Conservation (phyloP, 805 yeast genomes). For the Ogataea ganodermae region DNA sequence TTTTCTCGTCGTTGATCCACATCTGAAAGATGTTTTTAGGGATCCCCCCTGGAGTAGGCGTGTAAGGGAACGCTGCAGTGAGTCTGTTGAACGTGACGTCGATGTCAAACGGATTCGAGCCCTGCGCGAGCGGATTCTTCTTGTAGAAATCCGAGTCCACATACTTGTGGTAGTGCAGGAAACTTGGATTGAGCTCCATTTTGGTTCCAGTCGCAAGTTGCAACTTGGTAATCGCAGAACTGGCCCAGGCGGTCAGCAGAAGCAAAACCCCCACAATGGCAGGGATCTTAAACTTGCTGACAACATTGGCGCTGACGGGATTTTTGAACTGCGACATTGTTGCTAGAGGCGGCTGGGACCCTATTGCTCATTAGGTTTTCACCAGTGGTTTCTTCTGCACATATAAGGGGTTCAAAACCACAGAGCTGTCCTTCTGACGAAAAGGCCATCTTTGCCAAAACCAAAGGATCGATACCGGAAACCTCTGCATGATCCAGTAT, state of each 20-base stretch:
- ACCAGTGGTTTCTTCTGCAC: not conserved
- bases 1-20: conserved; percentile 21
- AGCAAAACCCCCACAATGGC: not conserved
- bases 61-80: conserved; percentile 18
- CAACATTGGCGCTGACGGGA: not conserved
- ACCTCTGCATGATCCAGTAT: not conserved
- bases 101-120: conserved; percentile 33
- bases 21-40: conserved; percentile 23
- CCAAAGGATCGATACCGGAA: not conserved
- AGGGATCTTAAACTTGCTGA: not conserved
- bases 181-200: conserved; percentile 6
- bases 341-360: not conserved
- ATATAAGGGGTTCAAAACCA: not conserved
- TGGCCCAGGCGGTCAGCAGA: conserved; percentile 3
- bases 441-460: too few species aligned
- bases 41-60: conserved; percentile 15
- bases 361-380: too few species aligned
- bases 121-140: conserved; percentile 35
- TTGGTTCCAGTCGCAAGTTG: not conserved
- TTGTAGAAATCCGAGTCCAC: conserved; percentile 34
- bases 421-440: conserved; percentile 1
- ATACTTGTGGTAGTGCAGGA: conserved; percentile 16
- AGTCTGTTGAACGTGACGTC: conserved; percentile 18
- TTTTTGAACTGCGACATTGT: conserved; percentile 1
- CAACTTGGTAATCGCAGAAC: not conserved